Conservation (phyloP, 1,139 yeast genomes). For the Nadsonia starkeyi-henricii region DNA sequence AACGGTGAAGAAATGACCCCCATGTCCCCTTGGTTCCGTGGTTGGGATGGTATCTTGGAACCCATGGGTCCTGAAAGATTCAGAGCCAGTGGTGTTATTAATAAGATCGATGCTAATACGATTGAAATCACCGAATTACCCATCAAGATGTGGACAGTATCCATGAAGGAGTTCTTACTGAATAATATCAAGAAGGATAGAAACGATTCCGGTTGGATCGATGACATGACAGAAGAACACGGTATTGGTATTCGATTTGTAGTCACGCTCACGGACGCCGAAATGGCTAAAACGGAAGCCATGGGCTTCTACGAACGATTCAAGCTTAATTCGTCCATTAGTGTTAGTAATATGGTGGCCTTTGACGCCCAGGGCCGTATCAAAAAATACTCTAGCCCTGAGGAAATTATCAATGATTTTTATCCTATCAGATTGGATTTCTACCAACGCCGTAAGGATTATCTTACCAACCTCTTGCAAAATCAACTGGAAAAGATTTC, state of each 20-base stretch:
- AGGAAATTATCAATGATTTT: slow-evolving; percentile 72
- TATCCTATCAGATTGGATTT: slow-evolving; percentile 76
- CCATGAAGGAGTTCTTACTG: slow-evolving; percentile 71
- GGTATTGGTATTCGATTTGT: slow-evolving; percentile 68
- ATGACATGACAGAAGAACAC: slow-evolving; percentile 92
- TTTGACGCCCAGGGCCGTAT: slow-evolving; percentile 89
- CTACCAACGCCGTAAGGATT: slow-evolving; percentile 84
- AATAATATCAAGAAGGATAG: slow-evolving; percentile 37
- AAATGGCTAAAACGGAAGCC: slow-evolving; percentile 64
- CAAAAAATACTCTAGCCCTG: slow-evolving; percentile 60
- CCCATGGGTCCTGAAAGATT: slow-evolving; percentile 46
- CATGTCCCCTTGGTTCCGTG: slow-evolving; percentile 90
- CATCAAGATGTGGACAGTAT: slow-evolving; percentile 82
- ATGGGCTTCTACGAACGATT: slow-evolving; percentile 77
- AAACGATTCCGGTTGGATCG: slow-evolving; percentile 59
- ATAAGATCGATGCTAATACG: slow-evolving; percentile 65
- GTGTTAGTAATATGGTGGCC: slow-evolving; percentile 83
- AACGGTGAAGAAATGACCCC: slow-evolving; percentile 54
- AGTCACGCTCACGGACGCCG: slow-evolving; percentile 58
- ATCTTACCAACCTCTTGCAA: slow-evolving; percentile 52
- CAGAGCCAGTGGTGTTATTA: slow-evolving; percentile 65
- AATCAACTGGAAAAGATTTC: slow-evolving; percentile 61
- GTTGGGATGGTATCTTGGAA: slow-evolving; percentile 82
- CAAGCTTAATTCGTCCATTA: slow-evolving; percentile 55
- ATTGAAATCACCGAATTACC: slow-evolving; percentile 90